These are phyloP conservation scores for Leishmania arabica DNA, from an alignment of 208 protist genomes.

Conservation along the genomic window DNA sequence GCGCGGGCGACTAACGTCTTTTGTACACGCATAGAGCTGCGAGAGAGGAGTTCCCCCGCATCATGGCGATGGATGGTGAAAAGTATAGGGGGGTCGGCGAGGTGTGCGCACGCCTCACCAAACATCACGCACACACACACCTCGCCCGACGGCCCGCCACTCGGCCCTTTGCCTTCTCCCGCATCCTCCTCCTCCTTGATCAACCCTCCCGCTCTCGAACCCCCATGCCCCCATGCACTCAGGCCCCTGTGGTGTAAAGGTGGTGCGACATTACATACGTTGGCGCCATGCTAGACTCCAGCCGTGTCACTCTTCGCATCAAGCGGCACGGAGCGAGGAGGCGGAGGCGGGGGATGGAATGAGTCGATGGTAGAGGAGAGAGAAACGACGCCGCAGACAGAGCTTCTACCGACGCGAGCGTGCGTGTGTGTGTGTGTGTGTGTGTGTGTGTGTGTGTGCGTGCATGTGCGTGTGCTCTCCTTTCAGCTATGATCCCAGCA, in stretches of 20 bases:
- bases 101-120: background rate
- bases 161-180: background rate
- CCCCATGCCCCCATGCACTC: too few relatives aligned
- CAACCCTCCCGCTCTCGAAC: background rate
- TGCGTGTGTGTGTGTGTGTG: background rate
- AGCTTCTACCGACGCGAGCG: background rate
- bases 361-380: background rate
- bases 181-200: background rate
- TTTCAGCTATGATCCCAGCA: background rate
- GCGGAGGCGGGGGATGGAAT: background rate
- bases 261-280: background rate
- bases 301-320: background rate
- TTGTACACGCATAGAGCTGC: background rate
- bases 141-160: background rate
- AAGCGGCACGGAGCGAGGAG: background rate
- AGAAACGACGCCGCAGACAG: background rate
- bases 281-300: background rate
- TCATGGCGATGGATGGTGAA: background rate
- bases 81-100: background rate
- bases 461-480: background rate
- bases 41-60: background rate
- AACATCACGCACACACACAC: background rate
- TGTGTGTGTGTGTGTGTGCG: background rate
- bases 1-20: background rate
- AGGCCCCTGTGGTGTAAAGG: background rate